These are phyloP conservation scores for Mortierella alpina DNA, from an alignment of 192 early-diverging fungal species.

Conservation along the genomic window DNA sequence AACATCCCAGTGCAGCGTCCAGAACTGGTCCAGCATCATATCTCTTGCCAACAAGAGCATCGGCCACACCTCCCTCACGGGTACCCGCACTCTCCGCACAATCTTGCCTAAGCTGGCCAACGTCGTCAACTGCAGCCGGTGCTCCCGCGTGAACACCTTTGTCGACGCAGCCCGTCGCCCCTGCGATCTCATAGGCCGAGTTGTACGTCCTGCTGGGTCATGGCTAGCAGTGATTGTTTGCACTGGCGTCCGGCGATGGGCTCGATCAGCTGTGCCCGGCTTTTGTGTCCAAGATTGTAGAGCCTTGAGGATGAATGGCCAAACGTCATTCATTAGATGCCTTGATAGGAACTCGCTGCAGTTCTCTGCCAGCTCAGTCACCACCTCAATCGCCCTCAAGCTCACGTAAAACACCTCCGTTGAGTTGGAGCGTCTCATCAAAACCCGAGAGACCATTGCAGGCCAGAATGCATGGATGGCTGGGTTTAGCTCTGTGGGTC, in stretches of 20 bases:
- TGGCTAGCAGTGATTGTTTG: neutral
- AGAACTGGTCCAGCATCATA: constrained; percentile 23
- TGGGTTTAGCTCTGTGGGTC: constrained; percentile 56
- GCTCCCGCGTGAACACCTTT: constrained; percentile 41
- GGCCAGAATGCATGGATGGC: constrained; percentile 64
- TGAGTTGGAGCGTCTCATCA: constrained; percentile 19
- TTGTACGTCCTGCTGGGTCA: neutral
- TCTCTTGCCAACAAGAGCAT: constrained; percentile 46
- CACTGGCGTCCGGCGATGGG: neutral
- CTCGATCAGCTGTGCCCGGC: neutral
- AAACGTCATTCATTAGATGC: constrained; percentile 57
- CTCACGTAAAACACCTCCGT: constrained; percentile 45
- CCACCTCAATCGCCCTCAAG: constrained; percentile 35
- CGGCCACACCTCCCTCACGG: constrained; percentile 32
- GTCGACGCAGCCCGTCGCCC: neutral
- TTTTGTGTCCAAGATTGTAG: constrained; percentile 17
- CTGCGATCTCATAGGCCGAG: neutral
- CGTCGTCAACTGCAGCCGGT: constrained; percentile 42
- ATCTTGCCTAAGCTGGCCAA: constrained; percentile 40
- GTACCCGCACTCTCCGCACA: constrained; percentile 33
- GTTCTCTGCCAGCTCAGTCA: constrained; percentile 42
- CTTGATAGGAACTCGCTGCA: constrained; percentile 57
- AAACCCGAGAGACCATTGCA: constrained; percentile 49
- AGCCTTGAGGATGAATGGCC: constrained; percentile 53
- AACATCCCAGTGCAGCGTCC: constrained; percentile 32